These are phyloP conservation scores for Cystofilobasidium ferigula DNA, from an alignment of 768 basidiomycete genomes.

Conservation along the genomic window DNA sequence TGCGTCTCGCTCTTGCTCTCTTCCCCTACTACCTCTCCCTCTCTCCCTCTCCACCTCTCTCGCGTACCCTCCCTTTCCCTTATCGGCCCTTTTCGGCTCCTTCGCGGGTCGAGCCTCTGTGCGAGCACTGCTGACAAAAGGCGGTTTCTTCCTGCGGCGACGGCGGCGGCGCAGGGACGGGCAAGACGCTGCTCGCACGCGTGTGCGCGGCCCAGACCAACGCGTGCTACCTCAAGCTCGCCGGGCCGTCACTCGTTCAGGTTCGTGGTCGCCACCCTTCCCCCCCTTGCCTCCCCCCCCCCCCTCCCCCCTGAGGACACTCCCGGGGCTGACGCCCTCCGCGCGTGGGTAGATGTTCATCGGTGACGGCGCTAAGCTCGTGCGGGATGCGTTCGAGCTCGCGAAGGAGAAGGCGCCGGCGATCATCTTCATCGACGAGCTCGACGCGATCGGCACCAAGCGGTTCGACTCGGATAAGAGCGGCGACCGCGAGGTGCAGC, in stretches of 20 bases:
- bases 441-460: slow-evolving; percentile 98
- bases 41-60: not conserved
- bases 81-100: too few relatives aligned
- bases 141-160: too few relatives aligned
- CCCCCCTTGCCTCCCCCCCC: not conserved
- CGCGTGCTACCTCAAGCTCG: slow-evolving; percentile 94
- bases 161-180: slow-evolving; percentile 75
- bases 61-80: too few relatives aligned
- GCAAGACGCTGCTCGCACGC: slow-evolving; percentile 92
- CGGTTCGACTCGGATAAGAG: slow-evolving; percentile 98
- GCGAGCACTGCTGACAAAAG: too few relatives aligned
- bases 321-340: not conserved
- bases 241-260: slow-evolving; percentile 93
- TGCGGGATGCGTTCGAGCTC: slow-evolving; percentile 93
- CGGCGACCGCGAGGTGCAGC: slow-evolving; percentile 97
- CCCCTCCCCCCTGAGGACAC: not conserved
- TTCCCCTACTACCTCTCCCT: not conserved
- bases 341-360: slow-evolving; percentile 99
- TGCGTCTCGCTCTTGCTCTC: slow-evolving; percentile 35
- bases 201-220: slow-evolving; percentile 97
- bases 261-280: slow-evolving; percentile 28
- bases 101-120: too few relatives aligned
- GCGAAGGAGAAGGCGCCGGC: slow-evolving; percentile 97
- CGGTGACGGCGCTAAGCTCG: slow-evolving; percentile 96
- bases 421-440: slow-evolving; percentile 98